Conservation (phyloP, 2,329 filamentous ascomycete genomes). For the Ophiostoma piceae region DNA sequence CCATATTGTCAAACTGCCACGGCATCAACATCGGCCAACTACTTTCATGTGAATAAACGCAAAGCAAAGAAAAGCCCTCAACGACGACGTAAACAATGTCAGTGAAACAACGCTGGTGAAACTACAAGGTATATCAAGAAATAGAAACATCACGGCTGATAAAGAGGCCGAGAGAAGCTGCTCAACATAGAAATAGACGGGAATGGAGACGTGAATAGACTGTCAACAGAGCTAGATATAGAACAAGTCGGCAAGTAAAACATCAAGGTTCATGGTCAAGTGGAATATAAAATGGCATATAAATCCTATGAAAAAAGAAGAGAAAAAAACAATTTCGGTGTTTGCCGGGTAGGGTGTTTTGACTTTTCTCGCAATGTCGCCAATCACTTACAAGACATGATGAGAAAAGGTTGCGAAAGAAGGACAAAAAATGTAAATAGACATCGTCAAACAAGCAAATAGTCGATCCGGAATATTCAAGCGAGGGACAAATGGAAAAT, state of each 20-base stretch:
- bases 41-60: not conserved
- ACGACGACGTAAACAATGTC: not conserved
- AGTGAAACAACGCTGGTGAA: not conserved
- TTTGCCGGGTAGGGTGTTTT: not conserved
- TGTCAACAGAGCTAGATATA: not conserved
- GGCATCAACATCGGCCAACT: not conserved
- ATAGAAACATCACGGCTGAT: not conserved
- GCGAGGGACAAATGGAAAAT: not conserved
- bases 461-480: not conserved
- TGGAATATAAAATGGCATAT: not conserved
- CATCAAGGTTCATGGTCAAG: not conserved
- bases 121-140: not conserved
- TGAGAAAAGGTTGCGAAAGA: not conserved
- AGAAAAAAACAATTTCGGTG: not conserved
- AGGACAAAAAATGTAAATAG: not conserved
- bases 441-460: not conserved
- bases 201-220: not conserved
- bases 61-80: not conserved
- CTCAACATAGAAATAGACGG: not conserved
- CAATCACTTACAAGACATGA: not conserved
- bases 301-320: not conserved
- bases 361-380: not conserved
- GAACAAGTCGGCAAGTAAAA: not conserved
- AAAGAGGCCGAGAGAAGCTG: not conserved
- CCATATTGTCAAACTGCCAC: too few species aligned